These are phyloP conservation scores for Penicillium sp. DNA, from an alignment of 2,329 filamentous ascomycete genomes.

Conservation along the genomic window DNA sequence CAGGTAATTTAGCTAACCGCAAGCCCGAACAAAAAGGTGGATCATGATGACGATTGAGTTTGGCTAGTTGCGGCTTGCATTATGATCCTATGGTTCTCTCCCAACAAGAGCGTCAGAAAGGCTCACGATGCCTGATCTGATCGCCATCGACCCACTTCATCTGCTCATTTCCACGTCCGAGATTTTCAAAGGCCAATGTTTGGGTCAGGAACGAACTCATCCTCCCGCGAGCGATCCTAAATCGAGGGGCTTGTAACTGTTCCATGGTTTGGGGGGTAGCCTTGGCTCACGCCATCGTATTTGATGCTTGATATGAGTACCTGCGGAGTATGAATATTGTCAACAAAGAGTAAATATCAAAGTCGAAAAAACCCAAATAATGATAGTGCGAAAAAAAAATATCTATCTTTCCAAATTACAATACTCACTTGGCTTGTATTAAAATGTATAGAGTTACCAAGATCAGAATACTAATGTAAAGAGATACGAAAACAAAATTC, in stretches of 20 bases:
- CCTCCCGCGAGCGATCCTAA: neutral
- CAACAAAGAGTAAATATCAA: neutral
- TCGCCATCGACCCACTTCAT: neutral
- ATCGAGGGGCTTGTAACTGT: neutral
- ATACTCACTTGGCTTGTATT: neutral
- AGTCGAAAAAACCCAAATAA: neutral
- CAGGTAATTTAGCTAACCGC: neutral
- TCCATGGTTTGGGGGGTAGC: neutral
- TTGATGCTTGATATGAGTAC: neutral
- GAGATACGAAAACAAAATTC: no score
- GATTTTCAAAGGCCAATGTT: neutral
- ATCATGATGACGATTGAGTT: constrained; percentile 5
- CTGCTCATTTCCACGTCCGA: neutral
- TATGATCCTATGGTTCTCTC: neutral
- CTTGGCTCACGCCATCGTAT: neutral
- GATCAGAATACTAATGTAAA: no score
- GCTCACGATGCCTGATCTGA: constrained; percentile 1
- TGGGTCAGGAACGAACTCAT: constrained; percentile 7
- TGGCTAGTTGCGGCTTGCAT: neutral
- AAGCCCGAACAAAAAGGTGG: neutral
- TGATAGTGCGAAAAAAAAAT: neutral
- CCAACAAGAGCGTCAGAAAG: neutral
- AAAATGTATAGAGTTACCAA: neutral
- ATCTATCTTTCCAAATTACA: neutral
- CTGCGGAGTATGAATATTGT: neutral